Percentiles rank a stretch among this genome's conserved stretches.
Evolutionary conservation across 2,329 filamentous ascomycete species (phyloP).

Genomic region (Cladosporium colombiae): DNA sequence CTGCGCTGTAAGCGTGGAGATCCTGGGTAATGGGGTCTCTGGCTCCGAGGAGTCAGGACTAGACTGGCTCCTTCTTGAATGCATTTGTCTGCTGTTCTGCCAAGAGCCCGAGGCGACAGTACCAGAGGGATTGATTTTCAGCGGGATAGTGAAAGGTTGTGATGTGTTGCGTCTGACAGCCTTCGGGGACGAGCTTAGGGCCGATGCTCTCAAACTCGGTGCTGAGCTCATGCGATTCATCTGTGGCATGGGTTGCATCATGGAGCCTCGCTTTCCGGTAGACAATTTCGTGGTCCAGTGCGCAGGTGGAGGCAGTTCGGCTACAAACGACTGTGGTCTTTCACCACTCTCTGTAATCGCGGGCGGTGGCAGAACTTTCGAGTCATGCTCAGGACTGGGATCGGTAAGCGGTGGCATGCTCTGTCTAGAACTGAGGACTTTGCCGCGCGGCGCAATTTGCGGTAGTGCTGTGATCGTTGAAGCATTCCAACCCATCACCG

Average conservation of each 20-base stretch:
- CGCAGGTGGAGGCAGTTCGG: conserved; percentile 28
- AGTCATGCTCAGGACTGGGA: conserved; percentile 23
- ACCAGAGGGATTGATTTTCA: conserved; percentile 37
- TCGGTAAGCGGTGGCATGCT: conserved; percentile 19
- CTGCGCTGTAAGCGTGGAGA: conserved; percentile 30
- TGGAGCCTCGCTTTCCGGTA: conserved; percentile 20
- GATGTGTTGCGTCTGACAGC: conserved; percentile 22
- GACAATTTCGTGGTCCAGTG: conserved; percentile 25
- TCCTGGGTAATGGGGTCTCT: conserved; percentile 9
- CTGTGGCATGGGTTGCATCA: conserved; percentile 20
- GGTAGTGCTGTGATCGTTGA: conserved; percentile 10
- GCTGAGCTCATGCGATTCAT: conserved; percentile 20
- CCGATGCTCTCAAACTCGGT: conserved; percentile 3
- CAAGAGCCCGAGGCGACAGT: conserved; percentile 13
- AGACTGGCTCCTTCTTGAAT: background rate
- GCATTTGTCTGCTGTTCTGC: conserved; percentile 9
- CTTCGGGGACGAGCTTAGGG: background rate
- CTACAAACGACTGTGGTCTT: conserved; percentile 32
- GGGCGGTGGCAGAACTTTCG: conserved; percentile 23
- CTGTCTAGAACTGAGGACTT: conserved; percentile 9
- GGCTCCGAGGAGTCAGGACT: conserved; percentile 5
- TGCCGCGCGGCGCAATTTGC: conserved; percentile 1
- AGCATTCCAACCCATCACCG: conserved; percentile 10
- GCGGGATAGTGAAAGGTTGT: conserved; percentile 34
- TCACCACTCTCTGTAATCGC: conserved; percentile 19